A percentile compares a stretch with the other conserved stretches of the same genome.
Conservation (phyloP, 108 stramenopile species). For the Pseudonitzschia pungens region DNA sequence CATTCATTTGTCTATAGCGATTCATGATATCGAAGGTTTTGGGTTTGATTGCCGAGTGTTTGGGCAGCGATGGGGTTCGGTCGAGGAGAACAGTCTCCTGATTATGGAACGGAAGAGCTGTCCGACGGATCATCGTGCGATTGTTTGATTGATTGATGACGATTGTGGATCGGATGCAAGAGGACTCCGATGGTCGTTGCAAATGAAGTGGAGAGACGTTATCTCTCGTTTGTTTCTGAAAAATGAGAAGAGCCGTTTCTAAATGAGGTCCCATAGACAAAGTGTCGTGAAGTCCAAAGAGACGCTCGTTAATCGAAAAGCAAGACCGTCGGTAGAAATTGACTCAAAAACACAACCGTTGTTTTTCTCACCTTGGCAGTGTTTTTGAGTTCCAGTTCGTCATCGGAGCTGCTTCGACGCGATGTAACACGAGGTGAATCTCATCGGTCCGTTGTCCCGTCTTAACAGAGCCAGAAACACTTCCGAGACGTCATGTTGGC, state of each 20-base stretch:
- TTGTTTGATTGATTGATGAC: not conserved
- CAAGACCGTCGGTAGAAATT: too few species aligned
- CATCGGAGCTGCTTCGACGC: too few species aligned
- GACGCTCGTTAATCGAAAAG: too few species aligned
- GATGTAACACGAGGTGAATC: too few species aligned
- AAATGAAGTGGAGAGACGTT: not conserved
- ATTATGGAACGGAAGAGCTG: not conserved
- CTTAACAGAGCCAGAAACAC: too few species aligned
- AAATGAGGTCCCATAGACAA: not conserved
- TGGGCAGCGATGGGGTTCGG: not conserved
- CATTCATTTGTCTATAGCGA: not conserved
- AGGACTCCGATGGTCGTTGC: not conserved
- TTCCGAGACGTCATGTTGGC: too few species aligned
- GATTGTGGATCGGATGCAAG: too few species aligned
- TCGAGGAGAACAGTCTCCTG: not conserved
- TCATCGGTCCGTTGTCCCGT: too few species aligned
- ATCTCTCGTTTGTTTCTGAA: not conserved
- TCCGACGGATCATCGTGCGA: conserved; percentile 2
- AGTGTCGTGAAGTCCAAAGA: too few species aligned
- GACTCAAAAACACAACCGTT: too few species aligned
- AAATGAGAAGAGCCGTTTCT: conserved; percentile 13
- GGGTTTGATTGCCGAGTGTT: not conserved
- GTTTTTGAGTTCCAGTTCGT: too few species aligned
- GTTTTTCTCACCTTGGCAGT: too few species aligned
- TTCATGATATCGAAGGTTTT: not conserved